A percentile compares a stretch with the other conserved stretches of the same genome.
Evolutionary conservation across 2,329 filamentous ascomycete species (phyloP).

Genomic region (Trichophyton mentagrophytes): DNA sequence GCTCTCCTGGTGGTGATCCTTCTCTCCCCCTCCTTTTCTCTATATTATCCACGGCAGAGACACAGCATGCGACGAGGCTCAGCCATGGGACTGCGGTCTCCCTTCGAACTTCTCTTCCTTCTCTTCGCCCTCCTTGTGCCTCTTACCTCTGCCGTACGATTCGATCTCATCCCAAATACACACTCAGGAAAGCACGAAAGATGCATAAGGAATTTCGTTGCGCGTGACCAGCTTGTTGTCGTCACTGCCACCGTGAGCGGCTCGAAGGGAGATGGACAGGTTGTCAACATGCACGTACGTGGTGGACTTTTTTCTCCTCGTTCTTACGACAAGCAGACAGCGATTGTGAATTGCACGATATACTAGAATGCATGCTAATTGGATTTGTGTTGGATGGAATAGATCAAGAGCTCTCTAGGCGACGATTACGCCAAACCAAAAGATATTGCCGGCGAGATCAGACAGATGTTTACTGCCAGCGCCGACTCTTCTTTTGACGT

Average conservation of each 20-base stretch:
- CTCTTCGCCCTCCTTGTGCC: slow-evolving; percentile 9
- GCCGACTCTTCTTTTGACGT: slow-evolving; percentile 89
- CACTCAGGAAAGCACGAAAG: slow-evolving; percentile 57
- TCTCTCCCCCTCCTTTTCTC: background rate
- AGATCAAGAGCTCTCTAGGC: slow-evolving; percentile 91
- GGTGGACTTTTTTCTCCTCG: background rate
- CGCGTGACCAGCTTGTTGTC: slow-evolving; percentile 82
- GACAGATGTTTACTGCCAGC: slow-evolving; percentile 87
- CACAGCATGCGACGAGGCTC: slow-evolving; percentile 4
- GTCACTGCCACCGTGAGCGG: slow-evolving; percentile 83
- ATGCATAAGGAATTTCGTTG: slow-evolving; percentile 94
- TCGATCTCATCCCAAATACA: slow-evolving; percentile 66
- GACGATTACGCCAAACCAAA: slow-evolving; percentile 91
- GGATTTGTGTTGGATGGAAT: slow-evolving; percentile 9
- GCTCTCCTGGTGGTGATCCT: background rate
- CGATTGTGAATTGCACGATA: background rate
- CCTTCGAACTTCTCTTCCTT: slow-evolving; percentile 8
- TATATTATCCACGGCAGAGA: background rate
- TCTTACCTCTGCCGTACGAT: slow-evolving; percentile 57
- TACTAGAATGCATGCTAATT: slow-evolving; percentile 28
- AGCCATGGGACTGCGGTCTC: slow-evolving; percentile 6
- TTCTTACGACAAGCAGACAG: background rate
- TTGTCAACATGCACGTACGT: slow-evolving; percentile 84
- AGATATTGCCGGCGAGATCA: slow-evolving; percentile 81
- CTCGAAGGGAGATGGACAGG: slow-evolving; percentile 79